phyloP scores from a whole-genome alignment of 257 asterid species.

The Eustoma russellianum region DNA sequence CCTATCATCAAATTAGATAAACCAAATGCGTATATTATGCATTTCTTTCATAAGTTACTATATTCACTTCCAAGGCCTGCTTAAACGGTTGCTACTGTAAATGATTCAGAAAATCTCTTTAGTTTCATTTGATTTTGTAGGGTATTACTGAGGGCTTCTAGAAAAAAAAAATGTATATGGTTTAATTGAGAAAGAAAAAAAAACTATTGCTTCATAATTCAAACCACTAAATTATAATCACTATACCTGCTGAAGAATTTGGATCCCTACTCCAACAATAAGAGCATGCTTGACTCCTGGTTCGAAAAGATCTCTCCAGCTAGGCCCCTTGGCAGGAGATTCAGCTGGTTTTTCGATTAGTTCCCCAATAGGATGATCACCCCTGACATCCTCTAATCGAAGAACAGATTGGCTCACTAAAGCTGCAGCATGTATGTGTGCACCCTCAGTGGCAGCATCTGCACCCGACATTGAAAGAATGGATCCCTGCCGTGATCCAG shows the following conservation, averaged over 20 bases:
- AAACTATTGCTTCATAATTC: no score
- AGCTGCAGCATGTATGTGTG: conserved; percentile 40
- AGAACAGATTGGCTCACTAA: conserved; percentile 55
- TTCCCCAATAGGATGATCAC: conserved; percentile 37
- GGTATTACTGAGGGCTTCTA: no score
- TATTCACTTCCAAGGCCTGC: no score
- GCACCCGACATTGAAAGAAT: conserved; percentile 30
- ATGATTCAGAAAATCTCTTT: no score
- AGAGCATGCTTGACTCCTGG: conserved; percentile 72
- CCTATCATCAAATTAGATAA: no score
- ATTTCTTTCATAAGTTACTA: no score
- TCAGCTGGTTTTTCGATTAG: conserved; percentile 35
- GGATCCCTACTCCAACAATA: conserved; percentile 52
- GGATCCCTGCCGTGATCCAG: conserved; percentile 32
- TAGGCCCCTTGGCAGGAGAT: conserved; percentile 33
- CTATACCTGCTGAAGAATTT: conserved; percentile 62
- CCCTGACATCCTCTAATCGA: conserved; percentile 27
- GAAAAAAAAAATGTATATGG: no score
- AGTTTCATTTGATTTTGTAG: no score
- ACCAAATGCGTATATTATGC: no score
- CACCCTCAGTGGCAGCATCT: conserved; percentile 35
- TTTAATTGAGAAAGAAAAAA: no score
- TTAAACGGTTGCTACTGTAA: no score
- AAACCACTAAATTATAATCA: no score
- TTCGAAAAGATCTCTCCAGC: conserved; percentile 35